A percentile compares a stretch with the other conserved stretches of the same genome.
Evolutionary conservation across 140 eudicot species (phyloP).

Genomic region (Cichorium intybus): DNA sequence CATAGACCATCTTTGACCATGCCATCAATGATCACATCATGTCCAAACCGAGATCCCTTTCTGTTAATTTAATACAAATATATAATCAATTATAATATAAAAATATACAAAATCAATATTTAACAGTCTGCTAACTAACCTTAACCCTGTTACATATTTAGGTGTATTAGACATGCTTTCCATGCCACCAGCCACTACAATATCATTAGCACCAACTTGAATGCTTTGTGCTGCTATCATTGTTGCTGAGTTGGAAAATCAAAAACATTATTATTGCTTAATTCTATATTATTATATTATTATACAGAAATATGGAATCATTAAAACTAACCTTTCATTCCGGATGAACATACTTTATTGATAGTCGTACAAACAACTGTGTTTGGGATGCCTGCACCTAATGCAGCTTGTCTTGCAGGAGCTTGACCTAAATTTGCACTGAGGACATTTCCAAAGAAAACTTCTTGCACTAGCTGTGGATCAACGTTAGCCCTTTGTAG

Average conservation of each 20-base stretch:
- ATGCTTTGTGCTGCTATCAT: conserved; percentile 95
- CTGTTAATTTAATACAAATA: conserved; percentile 33
- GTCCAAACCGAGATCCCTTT: conserved; percentile 85
- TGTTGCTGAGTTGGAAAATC: conserved; percentile 48
- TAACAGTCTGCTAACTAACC: conserved; percentile 32
- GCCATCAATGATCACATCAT: conserved; percentile 84
- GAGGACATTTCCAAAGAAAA: conserved; percentile 93
- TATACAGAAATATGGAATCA: too few relatives aligned
- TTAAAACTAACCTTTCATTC: conserved; percentile 72
- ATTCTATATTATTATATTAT: not conserved
- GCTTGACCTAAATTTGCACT: conserved; percentile 99
- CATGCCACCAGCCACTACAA: conserved; percentile 96
- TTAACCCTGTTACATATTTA: conserved; percentile 69
- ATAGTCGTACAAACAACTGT: conserved; percentile 84
- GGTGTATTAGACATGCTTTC: conserved; percentile 99
- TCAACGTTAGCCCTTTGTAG: conserved; percentile 75
- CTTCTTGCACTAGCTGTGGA: conserved; percentile 85
- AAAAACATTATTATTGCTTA: not conserved
- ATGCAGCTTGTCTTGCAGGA: conserved; percentile 94
- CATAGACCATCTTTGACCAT: conserved; percentile 98
- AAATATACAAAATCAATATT: not conserved
- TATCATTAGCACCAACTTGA: conserved; percentile 69
- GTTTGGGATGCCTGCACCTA: conserved; percentile 93
- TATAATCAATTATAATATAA: conserved; percentile 2
- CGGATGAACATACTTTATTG: conserved; percentile 93